Evolutionary conservation across 768 basidiomycete genomes (phyloP), one percentile per base, ranked within the genome.

Genomic region (Pisolithus tinctorius): DNA sequence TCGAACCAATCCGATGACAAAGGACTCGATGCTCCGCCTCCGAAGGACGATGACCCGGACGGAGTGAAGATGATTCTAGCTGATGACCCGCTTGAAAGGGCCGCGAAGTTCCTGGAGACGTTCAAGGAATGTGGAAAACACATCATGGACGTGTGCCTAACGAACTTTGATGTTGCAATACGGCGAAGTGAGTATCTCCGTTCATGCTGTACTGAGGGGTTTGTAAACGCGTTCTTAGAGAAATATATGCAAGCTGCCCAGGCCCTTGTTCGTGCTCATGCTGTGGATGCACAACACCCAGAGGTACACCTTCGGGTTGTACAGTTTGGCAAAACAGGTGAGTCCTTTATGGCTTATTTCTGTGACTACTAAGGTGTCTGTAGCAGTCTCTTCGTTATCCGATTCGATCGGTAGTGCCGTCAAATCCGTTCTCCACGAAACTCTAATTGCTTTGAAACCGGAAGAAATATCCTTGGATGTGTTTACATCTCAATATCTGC

Each of bases 41-140:
- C 70, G 10, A 87, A 82, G 63, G 92, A 94, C 58, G 88, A 91
- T 3, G 93, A 95, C 62, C 88, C 89, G 0, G 82, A 87, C 17
- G 95, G 94, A 23, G 60, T 78, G 42, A 86, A 88, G 60, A 71
- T 93, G 4, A 69, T 93, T 30, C 66, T 72, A 26, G 72, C 75
- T 16, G 56, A 79, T 1, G 83, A 88, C 50, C 81, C 83, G 3
- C 73, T 97, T 4, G 90, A 88, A 42, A 78, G 79, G 14, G 93
- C 93, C 0, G 74, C 78, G 45, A 88, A 86, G 60, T 63, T 89
- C 17, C 71, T 95, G 25, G 70, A 68, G 23, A 87, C 86, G 3
- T 65, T 97, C 3, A 71, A 74, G 8, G 74, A 71, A 6, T 70
- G 83, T 16, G 78, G 75, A 0, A 65, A 69, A 11, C 63, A 74